These are phyloP conservation scores for Puccinia brachypodii DNA, from an alignment of 1,284 basidiomycete genomes.

Conservation along the genomic window DNA sequence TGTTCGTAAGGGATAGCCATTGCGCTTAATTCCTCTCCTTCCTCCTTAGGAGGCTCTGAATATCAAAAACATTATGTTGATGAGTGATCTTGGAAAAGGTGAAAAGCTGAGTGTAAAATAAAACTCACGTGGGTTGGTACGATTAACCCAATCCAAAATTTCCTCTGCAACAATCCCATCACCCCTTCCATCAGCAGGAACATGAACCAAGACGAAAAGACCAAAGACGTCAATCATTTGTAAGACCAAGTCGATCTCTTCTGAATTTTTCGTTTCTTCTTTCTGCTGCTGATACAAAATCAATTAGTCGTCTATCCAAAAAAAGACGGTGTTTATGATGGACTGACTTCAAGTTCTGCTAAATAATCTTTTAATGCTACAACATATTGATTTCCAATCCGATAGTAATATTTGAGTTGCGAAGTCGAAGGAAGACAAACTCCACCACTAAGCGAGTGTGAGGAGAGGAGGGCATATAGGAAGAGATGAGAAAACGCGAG, in stretches of 20 bases:
- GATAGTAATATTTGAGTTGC: slow-evolving; percentile 43
- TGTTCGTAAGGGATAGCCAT: slow-evolving; percentile 41
- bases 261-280: slow-evolving; percentile 28
- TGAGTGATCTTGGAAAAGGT: not conserved
- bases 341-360: slow-evolving; percentile 38
- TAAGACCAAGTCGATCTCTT: slow-evolving; percentile 39
- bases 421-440: slow-evolving; percentile 30
- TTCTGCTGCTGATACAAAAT: slow-evolving; percentile 15
- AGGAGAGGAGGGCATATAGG: not conserved
- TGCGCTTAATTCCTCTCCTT: slow-evolving; percentile 37
- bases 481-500: not conserved
- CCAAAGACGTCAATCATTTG: slow-evolving; percentile 39
- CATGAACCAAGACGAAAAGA: slow-evolving; percentile 41
- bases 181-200: slow-evolving; percentile 41
- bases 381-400: slow-evolving; percentile 45
- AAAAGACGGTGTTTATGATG: not conserved
- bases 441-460: not conserved
- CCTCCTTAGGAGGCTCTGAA: slow-evolving; percentile 44
- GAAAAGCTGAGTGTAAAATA: not conserved
- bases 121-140: slow-evolving; percentile 42
- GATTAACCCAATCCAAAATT: slow-evolving; percentile 48
- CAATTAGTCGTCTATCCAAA: not conserved
- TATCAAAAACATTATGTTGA: not conserved
- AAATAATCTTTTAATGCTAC: slow-evolving; percentile 44
- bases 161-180: slow-evolving; percentile 46